Evolutionary conservation across 805 yeast species (phyloP).

Genomic region (Wickerhamomyces alni): DNA sequence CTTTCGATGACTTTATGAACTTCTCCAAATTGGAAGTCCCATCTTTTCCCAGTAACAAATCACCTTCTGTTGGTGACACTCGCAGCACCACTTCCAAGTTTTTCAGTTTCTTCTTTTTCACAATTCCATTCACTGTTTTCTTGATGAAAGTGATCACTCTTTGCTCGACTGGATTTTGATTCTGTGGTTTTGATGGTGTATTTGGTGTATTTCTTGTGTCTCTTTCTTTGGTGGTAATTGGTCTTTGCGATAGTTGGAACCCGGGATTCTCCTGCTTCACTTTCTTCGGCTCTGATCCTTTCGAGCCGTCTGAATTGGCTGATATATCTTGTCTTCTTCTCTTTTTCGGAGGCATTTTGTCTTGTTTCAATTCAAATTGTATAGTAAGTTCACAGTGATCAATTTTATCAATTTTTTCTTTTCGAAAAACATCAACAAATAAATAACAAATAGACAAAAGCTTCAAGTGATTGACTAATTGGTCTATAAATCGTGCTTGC

Average conservation of each 20-base stretch:
- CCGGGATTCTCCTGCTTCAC: too few relatives aligned
- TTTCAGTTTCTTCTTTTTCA: not conserved
- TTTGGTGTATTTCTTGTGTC: too few relatives aligned
- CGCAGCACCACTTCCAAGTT: not conserved
- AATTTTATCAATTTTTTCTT: not conserved
- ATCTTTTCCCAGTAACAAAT: slow-evolving; percentile 5
- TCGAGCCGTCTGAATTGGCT: not conserved
- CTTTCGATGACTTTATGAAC: slow-evolving; percentile 6
- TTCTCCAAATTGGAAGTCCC: slow-evolving; percentile 1
- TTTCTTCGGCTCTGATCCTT: not conserved
- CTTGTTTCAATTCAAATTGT: not conserved
- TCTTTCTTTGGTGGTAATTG: too few relatives aligned
- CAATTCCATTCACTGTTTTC: not conserved
- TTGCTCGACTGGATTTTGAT: not conserved
- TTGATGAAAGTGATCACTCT: slow-evolving; percentile 1
- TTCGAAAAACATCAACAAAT: not conserved
- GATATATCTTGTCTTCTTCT: slow-evolving; percentile 1
- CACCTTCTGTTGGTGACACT: slow-evolving; percentile 10
- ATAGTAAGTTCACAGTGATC: too few relatives aligned
- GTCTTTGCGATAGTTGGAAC: too few relatives aligned
- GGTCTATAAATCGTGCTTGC: too few relatives aligned
- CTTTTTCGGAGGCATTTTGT: slow-evolving; percentile 7
- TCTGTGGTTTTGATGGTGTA: too few relatives aligned
- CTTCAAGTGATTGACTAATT: too few relatives aligned
- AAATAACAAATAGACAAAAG: not conserved